Percentiles rank a stretch among this genome's conserved stretches.
Evolutionary conservation across 805 yeast species (phyloP).

Genomic region (Saturnispora kantuleensis): DNA sequence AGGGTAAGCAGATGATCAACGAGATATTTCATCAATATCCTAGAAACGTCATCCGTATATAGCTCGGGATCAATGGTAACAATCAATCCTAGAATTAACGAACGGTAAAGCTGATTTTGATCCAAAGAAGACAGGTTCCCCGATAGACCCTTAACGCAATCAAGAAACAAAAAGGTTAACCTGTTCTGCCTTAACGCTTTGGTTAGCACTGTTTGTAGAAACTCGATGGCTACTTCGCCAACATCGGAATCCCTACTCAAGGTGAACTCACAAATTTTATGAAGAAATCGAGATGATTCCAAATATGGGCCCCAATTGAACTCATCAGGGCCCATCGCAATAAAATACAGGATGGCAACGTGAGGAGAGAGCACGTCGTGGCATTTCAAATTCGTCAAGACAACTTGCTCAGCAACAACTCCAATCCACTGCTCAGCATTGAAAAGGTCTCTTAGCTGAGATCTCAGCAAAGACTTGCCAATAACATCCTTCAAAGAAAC

Average conservation of each 20-base stretch:
- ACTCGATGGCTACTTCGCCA: neutral
- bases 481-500: neutral
- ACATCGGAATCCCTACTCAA: neutral
- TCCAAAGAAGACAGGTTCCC: neutral
- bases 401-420: neutral
- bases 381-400: neutral
- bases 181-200: neutral
- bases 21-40: neutral
- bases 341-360: neutral
- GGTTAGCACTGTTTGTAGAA: neutral
- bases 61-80: conserved; percentile 7
- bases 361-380: neutral
- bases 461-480: neutral
- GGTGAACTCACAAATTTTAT: conserved; percentile 2
- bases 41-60: neutral
- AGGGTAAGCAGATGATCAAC: conserved; percentile 1
- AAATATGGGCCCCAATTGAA: neutral
- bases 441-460: neutral
- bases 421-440: conserved; percentile 2
- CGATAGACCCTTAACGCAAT: neutral
- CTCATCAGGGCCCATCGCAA: neutral
- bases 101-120: neutral
- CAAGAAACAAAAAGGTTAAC: neutral
- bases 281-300: neutral
- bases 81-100: conserved; percentile 10